Percentiles rank a stretch among this genome's conserved stretches.
These are phyloP conservation scores for Andrographis paniculata DNA, from an alignment of 305 asterid species.

Conservation along the genomic window DNA sequence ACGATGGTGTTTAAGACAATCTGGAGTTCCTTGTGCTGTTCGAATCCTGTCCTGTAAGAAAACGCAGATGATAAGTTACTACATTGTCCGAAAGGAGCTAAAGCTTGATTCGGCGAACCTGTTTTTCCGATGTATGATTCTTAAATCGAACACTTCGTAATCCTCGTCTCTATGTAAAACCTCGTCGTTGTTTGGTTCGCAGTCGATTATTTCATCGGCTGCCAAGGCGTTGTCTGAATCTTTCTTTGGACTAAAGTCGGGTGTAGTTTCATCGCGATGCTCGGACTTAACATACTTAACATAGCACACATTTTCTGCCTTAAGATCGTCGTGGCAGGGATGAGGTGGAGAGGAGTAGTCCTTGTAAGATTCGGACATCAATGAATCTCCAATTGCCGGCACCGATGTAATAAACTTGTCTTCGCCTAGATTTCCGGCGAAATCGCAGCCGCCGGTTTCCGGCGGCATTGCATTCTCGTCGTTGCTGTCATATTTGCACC, in stretches of 20 bases:
- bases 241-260: neutral
- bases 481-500: slow-evolving; percentile 69
- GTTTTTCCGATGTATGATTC: slow-evolving; percentile 86
- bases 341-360: neutral
- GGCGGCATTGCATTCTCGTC: slow-evolving; percentile 66
- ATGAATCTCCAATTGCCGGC: slow-evolving; percentile 23
- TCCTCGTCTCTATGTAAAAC: slow-evolving; percentile 54
- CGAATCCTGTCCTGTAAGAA: slow-evolving; percentile 92
- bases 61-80: neutral
- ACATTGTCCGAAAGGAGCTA: slow-evolving; percentile 5
- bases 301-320: no score
- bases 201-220: slow-evolving; percentile 36
- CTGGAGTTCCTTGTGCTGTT: slow-evolving; percentile 88
- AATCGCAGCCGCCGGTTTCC: slow-evolving; percentile 34
- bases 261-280: slow-evolving; percentile 15
- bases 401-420: slow-evolving; percentile 66
- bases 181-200: slow-evolving; percentile 42
- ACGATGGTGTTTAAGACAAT: slow-evolving; percentile 61
- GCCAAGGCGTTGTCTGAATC: slow-evolving; percentile 25
- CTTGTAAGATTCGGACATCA: slow-evolving; percentile 18
- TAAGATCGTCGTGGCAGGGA: no score
- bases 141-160: slow-evolving; percentile 60
- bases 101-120: slow-evolving; percentile 45
- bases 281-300: slow-evolving; percentile 16
- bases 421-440: slow-evolving; percentile 50